phyloP scores from a whole-genome alignment of 371 early-diverging fungal species.

The Mucor sp. region DNA sequence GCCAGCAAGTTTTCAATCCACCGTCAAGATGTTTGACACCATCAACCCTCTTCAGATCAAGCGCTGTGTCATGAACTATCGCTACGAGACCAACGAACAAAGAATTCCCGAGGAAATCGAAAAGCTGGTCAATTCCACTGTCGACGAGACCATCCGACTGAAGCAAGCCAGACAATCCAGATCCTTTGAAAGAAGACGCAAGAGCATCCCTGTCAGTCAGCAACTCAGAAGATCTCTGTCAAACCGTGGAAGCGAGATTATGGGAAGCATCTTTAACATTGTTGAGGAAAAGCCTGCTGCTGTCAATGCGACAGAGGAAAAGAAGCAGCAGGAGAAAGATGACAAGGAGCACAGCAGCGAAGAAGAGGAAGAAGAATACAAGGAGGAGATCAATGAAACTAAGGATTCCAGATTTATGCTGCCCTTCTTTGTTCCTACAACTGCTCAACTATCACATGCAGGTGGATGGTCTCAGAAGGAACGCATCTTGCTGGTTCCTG shows the following conservation, averaged over 20 bases:
- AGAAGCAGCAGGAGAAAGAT: constrained; percentile 12
- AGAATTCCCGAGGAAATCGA: constrained; percentile 69
- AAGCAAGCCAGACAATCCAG: constrained; percentile 53
- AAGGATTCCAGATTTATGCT: constrained; percentile 55
- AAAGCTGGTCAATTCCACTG: constrained; percentile 51
- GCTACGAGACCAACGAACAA: constrained; percentile 84
- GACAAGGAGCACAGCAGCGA: constrained; percentile 27
- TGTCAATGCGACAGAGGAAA: constrained; percentile 12
- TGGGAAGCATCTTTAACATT: constrained; percentile 19
- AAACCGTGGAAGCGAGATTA: constrained; percentile 35
- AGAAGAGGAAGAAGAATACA: constrained; percentile 43
- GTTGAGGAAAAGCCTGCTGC: neutral
- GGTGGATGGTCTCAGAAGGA: constrained; percentile 39
- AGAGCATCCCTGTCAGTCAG: constrained; percentile 11
- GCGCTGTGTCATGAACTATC: constrained; percentile 71
- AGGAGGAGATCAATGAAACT: constrained; percentile 32
- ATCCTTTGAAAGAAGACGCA: constrained; percentile 36
- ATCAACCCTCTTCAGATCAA: constrained; percentile 75
- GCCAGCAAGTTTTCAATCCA: constrained; percentile 71
- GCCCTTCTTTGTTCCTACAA: constrained; percentile 57
- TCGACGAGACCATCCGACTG: constrained; percentile 61
- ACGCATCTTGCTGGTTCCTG: constrained; percentile 19
- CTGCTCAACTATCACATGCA: constrained; percentile 32
- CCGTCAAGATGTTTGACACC: constrained; percentile 60
- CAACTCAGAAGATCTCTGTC: constrained; percentile 34